Base-by-base conservation (phyloP, 1,139 yeast genomes). In the Debaryomyces sp. region DNA sequence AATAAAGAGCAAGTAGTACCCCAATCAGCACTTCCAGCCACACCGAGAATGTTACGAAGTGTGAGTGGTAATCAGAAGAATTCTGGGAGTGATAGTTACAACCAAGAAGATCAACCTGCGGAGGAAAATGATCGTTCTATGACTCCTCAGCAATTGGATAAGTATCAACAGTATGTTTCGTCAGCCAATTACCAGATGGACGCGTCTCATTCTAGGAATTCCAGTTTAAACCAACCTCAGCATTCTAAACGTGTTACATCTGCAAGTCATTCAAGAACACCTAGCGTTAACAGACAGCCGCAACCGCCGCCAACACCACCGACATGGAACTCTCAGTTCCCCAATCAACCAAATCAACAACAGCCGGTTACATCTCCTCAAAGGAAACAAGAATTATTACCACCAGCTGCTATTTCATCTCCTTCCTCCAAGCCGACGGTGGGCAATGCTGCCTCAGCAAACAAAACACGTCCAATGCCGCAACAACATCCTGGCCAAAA, bases 11-110 rank as follows among this genome's bases (percentile, higher is more conserved):
- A 34, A 40, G 6, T 15, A 13, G 38, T 15, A 13, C 24, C 27
- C n/a, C 50, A 51, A 18, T 59, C 66, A 7, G 62, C 60, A 24
- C 77, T 70, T 46, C 91, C 90, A 2, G 92, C 92, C 3, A 85
- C 92, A 1, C 88, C 91, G n/a, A 71, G 92, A 58, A 87, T 87
- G 94, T 70, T 87, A 57, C 75, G 90, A 52, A 82, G 81, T 56
- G 78, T 77, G 10, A 73, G 76, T 54, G 74, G 76, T 35, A 65
- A 71, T 41, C 54, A 70, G 50, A 68, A 64, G 45, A 53, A 53
- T 41, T 57, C 36, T 46, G 50, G 42, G 51, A 50, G 26, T 50
- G 41, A 43, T 12, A 13, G 12, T n/a, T 21, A 21, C 27, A 30
- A 21, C 10, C 46, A 43, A 15, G 24, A 23, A n/a, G 26, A 23